Base-by-base conservation (phyloP, 176 grass and related monocot genomes). In the Stipa capillata region DNA sequence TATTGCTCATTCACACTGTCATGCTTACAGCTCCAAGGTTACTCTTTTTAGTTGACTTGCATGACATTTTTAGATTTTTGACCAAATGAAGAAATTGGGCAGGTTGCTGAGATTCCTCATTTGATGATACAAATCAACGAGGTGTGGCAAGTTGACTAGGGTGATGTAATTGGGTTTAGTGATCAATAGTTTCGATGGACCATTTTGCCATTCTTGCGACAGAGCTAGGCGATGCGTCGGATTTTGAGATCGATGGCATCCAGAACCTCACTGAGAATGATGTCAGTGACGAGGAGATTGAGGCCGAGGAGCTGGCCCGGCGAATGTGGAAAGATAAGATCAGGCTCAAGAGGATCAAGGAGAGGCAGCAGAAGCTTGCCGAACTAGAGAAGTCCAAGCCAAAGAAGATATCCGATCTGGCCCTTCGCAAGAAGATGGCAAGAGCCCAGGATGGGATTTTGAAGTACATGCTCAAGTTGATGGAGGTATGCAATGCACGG, bases 241-340 rank as follows among this genome's bases (percentile, higher is more conserved):
- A 97, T 52, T 94, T 88, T 25, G 92, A 94, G 21, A 85, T 89
- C 10, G 81, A 88, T 62, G 91, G 84, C 37, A 43, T 87, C 25
- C 63, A 87, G 13, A 94, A 80, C 83, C 73, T 97, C 21, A 87
- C 36, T 0, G 95, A 97, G 62, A 87, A 94, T 81, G 95, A 97
- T 82, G 95, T 94, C 25, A 97, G 95, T 39, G 95, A 97, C 11
- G 95, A 94, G 85, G 95, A 97, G 67, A 94, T 97, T 41, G 89
- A 97, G 13, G 40, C 89, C 0, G 92, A 94, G 8, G 95, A 94
- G 20, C 64, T 97, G 51, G 63, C 87, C 15, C 87, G 79, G 16
- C 88, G 95, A 69, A 97, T 97, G 92, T 94, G 91, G 95, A 97
- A 92, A 80, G 95, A 97, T 29, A 91, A 78, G 83, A 56, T 94